Percentiles rank a stretch among this genome's conserved stretches.
phyloP scores from a whole-genome alignment of 805 yeast species.

The Lipomyces kockii region DNA sequence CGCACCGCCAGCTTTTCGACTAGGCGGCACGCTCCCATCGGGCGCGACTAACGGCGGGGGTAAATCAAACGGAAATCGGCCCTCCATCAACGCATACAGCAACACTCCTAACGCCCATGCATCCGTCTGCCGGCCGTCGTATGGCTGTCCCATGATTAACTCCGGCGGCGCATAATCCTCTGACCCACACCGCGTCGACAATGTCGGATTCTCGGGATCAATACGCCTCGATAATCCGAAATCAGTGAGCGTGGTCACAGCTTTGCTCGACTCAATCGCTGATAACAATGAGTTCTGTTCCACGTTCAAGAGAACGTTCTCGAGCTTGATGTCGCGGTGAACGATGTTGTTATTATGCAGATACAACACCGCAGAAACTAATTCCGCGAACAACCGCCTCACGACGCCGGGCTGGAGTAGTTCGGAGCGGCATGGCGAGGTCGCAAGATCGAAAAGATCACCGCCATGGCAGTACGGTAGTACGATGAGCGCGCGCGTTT shows the following conservation, averaged over 20 bases:
- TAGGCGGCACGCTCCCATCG: constrained; percentile 44
- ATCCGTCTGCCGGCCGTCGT: constrained; percentile 90
- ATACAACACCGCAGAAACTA: constrained; percentile 69
- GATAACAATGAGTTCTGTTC: constrained; percentile 46
- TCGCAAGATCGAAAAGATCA: constrained; percentile 71
- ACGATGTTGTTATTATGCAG: constrained; percentile 71
- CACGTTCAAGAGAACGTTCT: constrained; percentile 54
- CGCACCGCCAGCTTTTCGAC: constrained; percentile 41
- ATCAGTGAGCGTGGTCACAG: constrained; percentile 72
- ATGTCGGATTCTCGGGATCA: constrained; percentile 60
- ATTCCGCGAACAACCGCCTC: constrained; percentile 69
- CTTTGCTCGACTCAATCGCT: constrained; percentile 32
- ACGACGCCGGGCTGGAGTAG: constrained; percentile 56
- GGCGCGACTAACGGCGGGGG: constrained; percentile 51
- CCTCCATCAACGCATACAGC: constrained; percentile 81
- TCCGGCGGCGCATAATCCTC: constrained; percentile 98
- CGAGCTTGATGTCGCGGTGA: constrained; percentile 91
- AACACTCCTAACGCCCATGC: constrained; percentile 95
- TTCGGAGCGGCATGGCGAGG: constrained; percentile 47
- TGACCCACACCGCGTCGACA: constrained; percentile 92
- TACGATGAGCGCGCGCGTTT: constrained; percentile 55
- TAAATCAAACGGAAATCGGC: constrained; percentile 89
- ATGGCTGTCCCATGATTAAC: constrained; percentile 82
- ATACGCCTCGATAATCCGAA: constrained; percentile 83
- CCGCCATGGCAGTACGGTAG: constrained; percentile 85